Base-by-base conservation (phyloP, 2,329 filamentous ascomycete genomes). In the Acephala macrosclerotiorum region DNA sequence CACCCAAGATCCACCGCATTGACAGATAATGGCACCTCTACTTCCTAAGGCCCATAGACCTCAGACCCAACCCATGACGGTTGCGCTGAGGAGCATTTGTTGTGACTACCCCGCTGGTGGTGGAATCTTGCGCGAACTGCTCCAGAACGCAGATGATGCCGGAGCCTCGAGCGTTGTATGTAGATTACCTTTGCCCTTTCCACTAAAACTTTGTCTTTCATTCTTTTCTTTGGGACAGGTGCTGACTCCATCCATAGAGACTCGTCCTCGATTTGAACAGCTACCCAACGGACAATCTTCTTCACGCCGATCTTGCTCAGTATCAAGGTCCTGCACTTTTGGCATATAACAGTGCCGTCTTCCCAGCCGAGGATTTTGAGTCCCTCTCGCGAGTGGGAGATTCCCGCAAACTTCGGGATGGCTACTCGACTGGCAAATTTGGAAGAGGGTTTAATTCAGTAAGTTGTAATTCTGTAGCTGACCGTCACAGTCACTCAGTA, bases 81-180 rank as follows among this genome's bases (percentile, higher is more conserved):
- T 65, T 3, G 71, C 75, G 0, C 69, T 77, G 4, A 72, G 72
- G 22, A 76, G 75, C 11, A 75, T 76, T 11, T 73, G 75, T 64
- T 70, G 72, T 29, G 75, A 77, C 45, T 77, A 77, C 96, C 94
- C 12, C 93, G 95, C 74, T 93, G 97, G 82, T 96, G 94, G 89
- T 20, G 92, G 87, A 4, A 90, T 86, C 7, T 82, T 98, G n/a
- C 88, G 96, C 81, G 96, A 99, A 77, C 89, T 98, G 66, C 93
- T 99, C 53, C 96, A 98, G 76, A 99, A 99, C 77, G 96, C 96
- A 20, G 94, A 96, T 73, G 96, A 99, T 81, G 96, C 96, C 36
- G 91, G 93, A 75, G 95, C 95, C 60, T 92, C 89, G 20, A 93
- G 89, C 67, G 94, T 97, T 72, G 73, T 75, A 70, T 47, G 68